Evolutionary conservation across 2,329 filamentous ascomycete species (phyloP).

Genomic region (Fusarium brevicatenulatum): DNA sequence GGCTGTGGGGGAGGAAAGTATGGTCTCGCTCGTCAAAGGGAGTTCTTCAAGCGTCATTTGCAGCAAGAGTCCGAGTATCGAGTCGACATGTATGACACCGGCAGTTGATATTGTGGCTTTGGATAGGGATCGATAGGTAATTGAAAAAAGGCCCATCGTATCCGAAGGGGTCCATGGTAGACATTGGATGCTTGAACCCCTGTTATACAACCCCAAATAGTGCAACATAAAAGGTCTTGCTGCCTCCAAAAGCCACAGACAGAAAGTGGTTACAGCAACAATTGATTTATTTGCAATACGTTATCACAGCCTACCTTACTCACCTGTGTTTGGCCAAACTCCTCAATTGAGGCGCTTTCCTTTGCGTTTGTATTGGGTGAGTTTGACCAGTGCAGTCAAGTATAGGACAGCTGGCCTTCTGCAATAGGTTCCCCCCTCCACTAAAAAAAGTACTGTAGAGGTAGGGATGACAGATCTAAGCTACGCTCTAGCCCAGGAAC

Average conservation of each 20-base stretch:
- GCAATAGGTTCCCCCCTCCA: conserved; percentile 25
- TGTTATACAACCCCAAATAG: conserved; percentile 12
- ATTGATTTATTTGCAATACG: neutral
- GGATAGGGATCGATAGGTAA: neutral
- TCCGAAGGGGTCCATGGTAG: neutral
- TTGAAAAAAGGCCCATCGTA: neutral
- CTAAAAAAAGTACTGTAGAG: conserved; percentile 21
- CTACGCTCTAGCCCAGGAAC: conserved; percentile 27
- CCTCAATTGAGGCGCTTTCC: conserved; percentile 20
- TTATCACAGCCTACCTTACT: neutral
- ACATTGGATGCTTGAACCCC: neutral
- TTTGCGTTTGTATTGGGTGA: conserved; percentile 24
- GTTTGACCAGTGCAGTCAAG: neutral
- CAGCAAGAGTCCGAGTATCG: neutral
- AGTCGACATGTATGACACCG: conserved; percentile 9
- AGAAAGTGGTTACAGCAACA: neutral
- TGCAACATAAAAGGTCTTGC: conserved; percentile 25
- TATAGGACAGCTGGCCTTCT: conserved; percentile 40
- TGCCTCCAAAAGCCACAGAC: neutral
- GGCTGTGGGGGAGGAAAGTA: conserved; percentile 26
- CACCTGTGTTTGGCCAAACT: neutral
- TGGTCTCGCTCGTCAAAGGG: conserved; percentile 32
- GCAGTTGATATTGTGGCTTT: neutral
- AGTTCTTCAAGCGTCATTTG: conserved; percentile 32
- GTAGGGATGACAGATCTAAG: conserved; percentile 27